phyloP scores from a whole-genome alignment of 1,284 basidiomycete genomes.

The Naganishia albida region DNA sequence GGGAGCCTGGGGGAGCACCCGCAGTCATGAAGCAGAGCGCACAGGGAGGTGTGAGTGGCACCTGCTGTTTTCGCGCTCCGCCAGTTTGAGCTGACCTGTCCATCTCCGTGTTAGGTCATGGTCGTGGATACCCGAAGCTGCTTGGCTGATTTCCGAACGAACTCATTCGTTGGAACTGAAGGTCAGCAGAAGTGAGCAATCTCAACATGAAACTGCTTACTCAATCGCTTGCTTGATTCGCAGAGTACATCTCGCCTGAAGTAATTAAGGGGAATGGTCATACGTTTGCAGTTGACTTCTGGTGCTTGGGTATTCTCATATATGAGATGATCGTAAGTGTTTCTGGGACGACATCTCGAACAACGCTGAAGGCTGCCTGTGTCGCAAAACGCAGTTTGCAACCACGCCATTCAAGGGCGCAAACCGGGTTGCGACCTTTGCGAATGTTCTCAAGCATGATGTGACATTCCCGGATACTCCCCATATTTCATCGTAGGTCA shows the following conservation, averaged over 20 bases:
- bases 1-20: conserved; percentile 80
- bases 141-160: conserved; percentile 95
- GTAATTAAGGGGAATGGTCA: conserved; percentile 98
- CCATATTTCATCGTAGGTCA: conserved; percentile 75
- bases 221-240: not conserved
- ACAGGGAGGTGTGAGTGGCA: conserved; percentile 68
- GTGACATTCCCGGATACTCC: conserved; percentile 85
- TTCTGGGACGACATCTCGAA: not conserved
- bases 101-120: conserved; percentile 39
- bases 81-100: not conserved
- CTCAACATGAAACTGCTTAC: conserved; percentile 30
- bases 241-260: conserved; percentile 98
- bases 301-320: conserved; percentile 97
- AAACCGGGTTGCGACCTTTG: conserved; percentile 92
- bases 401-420: conserved; percentile 98
- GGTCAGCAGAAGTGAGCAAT: conserved; percentile 58
- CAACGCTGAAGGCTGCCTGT: not conserved
- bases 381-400: conserved; percentile 70
- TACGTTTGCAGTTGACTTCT: conserved; percentile 99
- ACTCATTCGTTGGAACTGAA: conserved; percentile 98
- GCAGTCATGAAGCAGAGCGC: conserved; percentile 74
- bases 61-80: conserved; percentile 1
- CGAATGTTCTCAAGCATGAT: conserved; percentile 85
- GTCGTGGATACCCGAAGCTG: conserved; percentile 92
- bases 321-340: conserved; percentile 98